Evolutionary conservation across 805 yeast species (phyloP).

Genomic region (Helenozyma rhizophorensis): DNA sequence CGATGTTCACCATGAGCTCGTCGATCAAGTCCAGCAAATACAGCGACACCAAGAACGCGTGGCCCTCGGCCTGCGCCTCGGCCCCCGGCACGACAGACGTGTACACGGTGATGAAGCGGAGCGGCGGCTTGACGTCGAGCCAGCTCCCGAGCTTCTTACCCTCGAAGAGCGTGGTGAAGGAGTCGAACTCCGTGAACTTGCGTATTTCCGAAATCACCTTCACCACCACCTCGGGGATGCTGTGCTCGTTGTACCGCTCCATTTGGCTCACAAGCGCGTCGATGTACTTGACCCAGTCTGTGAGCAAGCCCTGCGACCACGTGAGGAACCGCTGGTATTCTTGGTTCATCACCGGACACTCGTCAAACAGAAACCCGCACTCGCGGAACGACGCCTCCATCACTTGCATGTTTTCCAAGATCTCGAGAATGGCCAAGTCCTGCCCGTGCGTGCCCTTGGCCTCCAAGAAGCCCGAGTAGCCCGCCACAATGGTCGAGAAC

Average conservation of each 20-base stretch:
- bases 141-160: conserved; percentile 58
- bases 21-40: conserved; percentile 78
- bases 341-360: conserved; percentile 9
- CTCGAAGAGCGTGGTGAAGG: conserved; percentile 47
- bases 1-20: conserved; percentile 61
- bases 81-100: conserved; percentile 44
- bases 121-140: conserved; percentile 59
- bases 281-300: conserved; percentile 53
- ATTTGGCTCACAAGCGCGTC: conserved; percentile 46
- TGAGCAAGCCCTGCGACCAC: conserved; percentile 39
- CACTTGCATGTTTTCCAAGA: conserved; percentile 41
- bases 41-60: conserved; percentile 49
- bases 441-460: conserved; percentile 12
- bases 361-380: conserved; percentile 7
- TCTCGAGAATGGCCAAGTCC: conserved; percentile 30
- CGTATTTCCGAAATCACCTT: conserved; percentile 66
- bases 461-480: conserved; percentile 7
- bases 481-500: conserved; percentile 7
- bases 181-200: conserved; percentile 58
- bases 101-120: conserved; percentile 42
- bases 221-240: conserved; percentile 68
- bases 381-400: conserved; percentile 19
- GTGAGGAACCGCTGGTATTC: conserved; percentile 16
- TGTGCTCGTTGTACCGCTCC: conserved; percentile 60
- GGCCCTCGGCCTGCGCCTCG: conserved; percentile 15